Base-by-base conservation (phyloP, 148 eudicot genomes). In the Bassia scoparia region DNA sequence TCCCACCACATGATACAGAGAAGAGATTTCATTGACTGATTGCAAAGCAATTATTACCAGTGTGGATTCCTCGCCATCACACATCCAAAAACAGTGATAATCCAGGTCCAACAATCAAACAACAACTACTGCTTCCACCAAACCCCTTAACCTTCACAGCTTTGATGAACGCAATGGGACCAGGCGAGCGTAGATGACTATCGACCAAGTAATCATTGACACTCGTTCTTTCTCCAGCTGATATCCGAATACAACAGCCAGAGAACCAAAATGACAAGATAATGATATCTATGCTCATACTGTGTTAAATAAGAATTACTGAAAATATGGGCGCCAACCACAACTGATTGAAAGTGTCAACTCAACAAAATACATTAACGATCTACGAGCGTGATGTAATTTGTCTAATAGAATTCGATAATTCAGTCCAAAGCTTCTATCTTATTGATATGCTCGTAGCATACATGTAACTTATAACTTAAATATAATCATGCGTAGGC, bases 51-150 rank as follows among this genome's bases (percentile, higher is more conserved):
- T 84, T 21, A 89, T 89, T n/a, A 55, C 95, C 95, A 49, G 89
- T 76, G 67, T 86, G 91, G 95, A 89, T 75, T 89, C 95, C 77
- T 89, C 91, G 4, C 95, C 95, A 77, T 89, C 95, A n/a, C 73
- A 89, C 91, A 61, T 89, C 95, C 62, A n/a, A 73, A 33, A 68
- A 89, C 89, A 43, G 88, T 87, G 71, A 89, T n/a, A 89, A 79
- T 86, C n/a, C 87, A n/a, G 91, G 91, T 75, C 95, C 95, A 73
- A 87, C n/a, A 89, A 76, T 89, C 95, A 38, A 89, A 89, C 37
- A 89, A 89, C 31, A 84, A n/a, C n/a, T n/a, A n/a, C n/a, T 84
- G 72, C 74, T 77, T 52, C 91, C 95, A 78, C 87, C 87, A 41
- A 89, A 88, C 27, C 95, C 95, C 78, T 89, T 84, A 33, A 87